Conservation (phyloP, 768 basidiomycete species). For the Russula sp. region DNA sequence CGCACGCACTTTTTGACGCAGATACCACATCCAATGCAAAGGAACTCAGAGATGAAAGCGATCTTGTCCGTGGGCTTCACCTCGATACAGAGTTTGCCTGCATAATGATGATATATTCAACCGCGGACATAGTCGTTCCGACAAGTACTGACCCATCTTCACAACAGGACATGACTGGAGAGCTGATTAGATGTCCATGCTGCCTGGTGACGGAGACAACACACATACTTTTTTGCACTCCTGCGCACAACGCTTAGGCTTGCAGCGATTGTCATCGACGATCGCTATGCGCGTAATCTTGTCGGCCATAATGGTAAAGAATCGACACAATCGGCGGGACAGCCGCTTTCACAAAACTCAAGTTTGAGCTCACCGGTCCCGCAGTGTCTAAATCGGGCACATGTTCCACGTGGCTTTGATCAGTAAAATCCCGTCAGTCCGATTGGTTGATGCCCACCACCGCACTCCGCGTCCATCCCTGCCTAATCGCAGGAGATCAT, state of each 20-base stretch:
- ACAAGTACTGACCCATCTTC: constrained; percentile 71
- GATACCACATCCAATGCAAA: constrained; percentile 99
- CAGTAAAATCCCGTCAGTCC: constrained; percentile 2
- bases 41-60: constrained; percentile 96
- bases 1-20: constrained; percentile 92
- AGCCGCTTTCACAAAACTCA: neutral
- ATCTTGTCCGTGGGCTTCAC: constrained; percentile 95
- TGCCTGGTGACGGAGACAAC: constrained; percentile 10
- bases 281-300: constrained; percentile 98
- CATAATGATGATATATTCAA: neutral
- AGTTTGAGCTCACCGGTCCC: neutral
- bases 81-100: constrained; percentile 97
- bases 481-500: too few relatives aligned
- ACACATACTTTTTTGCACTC: constrained; percentile 88
- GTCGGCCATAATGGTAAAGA: constrained; percentile 51
- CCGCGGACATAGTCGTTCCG: neutral
- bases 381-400: neutral
- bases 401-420: constrained; percentile 4
- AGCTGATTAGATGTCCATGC: constrained; percentile 13
- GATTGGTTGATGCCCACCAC: constrained; percentile 4
- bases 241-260: constrained; percentile 93
- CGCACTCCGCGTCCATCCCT: neutral
- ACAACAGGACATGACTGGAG: constrained; percentile 87
- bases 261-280: constrained; percentile 86
- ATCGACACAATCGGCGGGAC: neutral